A percentile compares a stretch with the other conserved stretches of the same genome.
Conservation (phyloP, 2,329 filamentous ascomycete genomes). For the Pseudogymnoascus sp. region DNA sequence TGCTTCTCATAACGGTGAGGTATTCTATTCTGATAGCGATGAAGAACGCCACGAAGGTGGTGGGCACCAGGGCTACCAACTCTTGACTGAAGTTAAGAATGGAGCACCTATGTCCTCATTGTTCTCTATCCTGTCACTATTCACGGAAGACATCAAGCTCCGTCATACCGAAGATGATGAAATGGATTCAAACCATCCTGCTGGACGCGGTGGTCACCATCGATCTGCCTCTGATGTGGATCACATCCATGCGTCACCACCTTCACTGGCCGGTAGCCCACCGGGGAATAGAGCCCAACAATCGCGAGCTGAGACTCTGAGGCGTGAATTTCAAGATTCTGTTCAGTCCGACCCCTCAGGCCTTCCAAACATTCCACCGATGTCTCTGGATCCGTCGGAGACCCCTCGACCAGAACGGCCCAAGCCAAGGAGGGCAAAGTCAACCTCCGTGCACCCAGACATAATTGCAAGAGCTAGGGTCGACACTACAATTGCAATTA, state of each 20-base stretch:
- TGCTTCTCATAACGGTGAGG: conserved; percentile 33
- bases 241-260: conserved; percentile 22
- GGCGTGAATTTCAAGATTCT: not conserved
- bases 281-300: not conserved
- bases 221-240: conserved; percentile 15
- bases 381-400: conserved; percentile 52
- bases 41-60: conserved; percentile 55
- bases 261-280: conserved; percentile 24
- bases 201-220: conserved; percentile 25
- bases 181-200: conserved; percentile 30
- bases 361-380: conserved; percentile 61
- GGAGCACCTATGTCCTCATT: conserved; percentile 97
- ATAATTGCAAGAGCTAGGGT: conserved; percentile 93
- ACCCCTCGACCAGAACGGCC: conserved; percentile 23
- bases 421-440: conserved; percentile 38
- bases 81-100: conserved; percentile 95
- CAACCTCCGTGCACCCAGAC: conserved; percentile 85
- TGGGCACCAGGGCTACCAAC: conserved; percentile 78
- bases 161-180: conserved; percentile 55
- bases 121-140: conserved; percentile 93
- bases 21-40: conserved; percentile 49
- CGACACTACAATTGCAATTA: conserved; percentile 96
- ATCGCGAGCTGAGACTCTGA: not conserved
- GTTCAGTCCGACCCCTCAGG: conserved; percentile 9
- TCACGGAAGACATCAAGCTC: conserved; percentile 88